A percentile compares a stretch with the other conserved stretches of the same genome.
These are phyloP conservation scores for Colletotrichum viniferum DNA, from an alignment of 2,329 filamentous ascomycete genomes.

Conservation along the genomic window DNA sequence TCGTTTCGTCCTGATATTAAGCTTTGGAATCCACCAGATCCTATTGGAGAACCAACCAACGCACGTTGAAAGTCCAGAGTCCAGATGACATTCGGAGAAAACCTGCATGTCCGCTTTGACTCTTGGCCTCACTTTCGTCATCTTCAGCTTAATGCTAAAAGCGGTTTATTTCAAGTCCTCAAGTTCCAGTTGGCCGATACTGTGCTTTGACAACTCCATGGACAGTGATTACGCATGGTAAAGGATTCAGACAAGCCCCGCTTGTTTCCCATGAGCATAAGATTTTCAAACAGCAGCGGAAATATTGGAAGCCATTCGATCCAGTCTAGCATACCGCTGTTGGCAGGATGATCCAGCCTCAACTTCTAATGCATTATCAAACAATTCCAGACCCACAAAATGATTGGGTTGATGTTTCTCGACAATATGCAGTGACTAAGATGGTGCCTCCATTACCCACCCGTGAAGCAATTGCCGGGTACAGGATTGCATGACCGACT, in stretches of 20 bases:
- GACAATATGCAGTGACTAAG: not conserved
- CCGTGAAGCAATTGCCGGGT: not conserved
- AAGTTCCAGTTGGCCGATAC: too few relatives aligned
- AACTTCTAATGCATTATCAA: not conserved
- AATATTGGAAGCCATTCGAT: not conserved
- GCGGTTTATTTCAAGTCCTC: not conserved
- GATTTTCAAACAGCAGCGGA: not conserved
- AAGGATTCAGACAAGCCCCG: not conserved
- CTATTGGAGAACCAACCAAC: not conserved
- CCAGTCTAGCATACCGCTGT: not conserved
- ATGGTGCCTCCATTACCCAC: not conserved
- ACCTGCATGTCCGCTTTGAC: slow-evolving; percentile 5
- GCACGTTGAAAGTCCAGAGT: not conserved
- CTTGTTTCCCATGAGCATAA: not conserved
- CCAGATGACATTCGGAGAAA: not conserved
- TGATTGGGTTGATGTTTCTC: not conserved
- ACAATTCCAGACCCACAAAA: not conserved
- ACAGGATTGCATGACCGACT: not conserved
- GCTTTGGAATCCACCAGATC: not conserved
- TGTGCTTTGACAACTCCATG: not conserved
- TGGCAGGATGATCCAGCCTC: not conserved
- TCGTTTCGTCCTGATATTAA: not conserved
- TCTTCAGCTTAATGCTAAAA: not conserved
- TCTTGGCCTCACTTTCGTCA: not conserved
- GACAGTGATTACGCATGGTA: not conserved